Evolutionary conservation across 2,329 filamentous ascomycete genomes (phyloP), one percentile per base, ranked within the genome.

Genomic region (Mycosphaerella sp.): DNA sequence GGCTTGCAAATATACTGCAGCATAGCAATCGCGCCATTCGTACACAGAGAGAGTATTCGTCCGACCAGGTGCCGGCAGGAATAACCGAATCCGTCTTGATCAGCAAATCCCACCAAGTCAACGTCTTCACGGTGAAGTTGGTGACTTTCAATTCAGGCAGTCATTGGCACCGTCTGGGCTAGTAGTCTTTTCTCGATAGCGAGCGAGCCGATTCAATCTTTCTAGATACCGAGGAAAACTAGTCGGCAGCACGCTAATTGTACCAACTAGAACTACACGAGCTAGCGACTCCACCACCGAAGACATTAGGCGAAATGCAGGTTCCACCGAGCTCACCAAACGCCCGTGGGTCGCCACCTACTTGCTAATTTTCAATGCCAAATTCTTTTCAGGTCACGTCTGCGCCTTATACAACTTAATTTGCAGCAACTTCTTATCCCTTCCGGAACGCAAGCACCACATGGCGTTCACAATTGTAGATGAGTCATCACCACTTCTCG

Each of bases 401-500:
- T 13, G 13, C 8, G n/a, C 7, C n/a, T 28, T 17, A 40, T 41
- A 27, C 36, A 17, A n/a, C 36, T 41, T 25, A 12, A 41, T 40
- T 36, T 25, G 25, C 16, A 13, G 37, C 28, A 41, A 16, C 9
- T 28, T 40, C 13, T 30, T 13, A 34, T 30, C n/a, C 14, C 27
- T 13, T 13, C 16, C 25, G 25, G 36, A 41, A n/a, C 17, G n/a
- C 28, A 16, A n/a, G 34, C 13, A 16, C 27, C 36, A 21, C 13
- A 16, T 12, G 14, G 16, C 32, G 14, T 6, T 13, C 5, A 21
- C 16, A 14, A 41, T 16, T 41, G 27, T 43, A 17, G 50, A 54
- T 36, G 58, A 60, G 36, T 54, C 51, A 13, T 49, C 55, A 28
- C 56, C 55, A n/a, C 47, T 60, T 21, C 44, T 60, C 8, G 27